Evolutionary conservation across 192 early-diverging fungal genomes (phyloP), one percentile per base, ranked within the genome.

Genomic region (Coemansia sp.): DNA sequence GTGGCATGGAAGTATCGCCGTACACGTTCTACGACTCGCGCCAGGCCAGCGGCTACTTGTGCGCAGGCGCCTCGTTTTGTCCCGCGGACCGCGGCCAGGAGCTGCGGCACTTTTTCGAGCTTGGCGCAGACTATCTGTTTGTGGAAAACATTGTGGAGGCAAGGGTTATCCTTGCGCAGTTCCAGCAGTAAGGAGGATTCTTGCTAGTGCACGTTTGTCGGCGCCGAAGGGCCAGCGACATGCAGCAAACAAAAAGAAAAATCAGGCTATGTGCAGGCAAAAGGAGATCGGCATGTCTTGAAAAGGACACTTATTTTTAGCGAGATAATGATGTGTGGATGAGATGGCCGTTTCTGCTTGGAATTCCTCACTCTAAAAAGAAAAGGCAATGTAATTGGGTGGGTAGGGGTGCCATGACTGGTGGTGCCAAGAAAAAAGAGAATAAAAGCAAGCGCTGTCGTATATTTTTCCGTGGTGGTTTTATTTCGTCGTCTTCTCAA

Each of bases 1-100:
- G 82, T 4, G 71, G 74, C 12, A 64, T 84, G 73, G 52, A 67
- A 2, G 24, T 84, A 4, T 78, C 82, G 0, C 73, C 77, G 0
- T 84, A 84, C 21, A 84, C 82, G 0, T 84, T 84, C 33, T 84
- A 84, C 51, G 82, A 84, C 59, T 78, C 76, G 66, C 77, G 60
- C 60, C 82, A 84, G 62, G 36, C 60, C 23, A 67, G 67, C 69
- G 58, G 26, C 4, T 84, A 84, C 46, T 23, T 83, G 63, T 83
- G 81, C 63, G 55, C 63, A 26, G 44, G 43, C n/a, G 44, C 48
- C 24, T 24, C 46, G 9, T 68, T 69, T 48, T 83, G 81, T 38
- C 77, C 77, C 0, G 52, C 41, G 8, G 30, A 67, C 21, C 51
- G 64, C 11, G 23, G 26, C 2, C 69, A 78, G 36, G 82, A 84